Base-by-base conservation (phyloP, 768 basidiomycete species). In the Termitomyces sp. region DNA sequence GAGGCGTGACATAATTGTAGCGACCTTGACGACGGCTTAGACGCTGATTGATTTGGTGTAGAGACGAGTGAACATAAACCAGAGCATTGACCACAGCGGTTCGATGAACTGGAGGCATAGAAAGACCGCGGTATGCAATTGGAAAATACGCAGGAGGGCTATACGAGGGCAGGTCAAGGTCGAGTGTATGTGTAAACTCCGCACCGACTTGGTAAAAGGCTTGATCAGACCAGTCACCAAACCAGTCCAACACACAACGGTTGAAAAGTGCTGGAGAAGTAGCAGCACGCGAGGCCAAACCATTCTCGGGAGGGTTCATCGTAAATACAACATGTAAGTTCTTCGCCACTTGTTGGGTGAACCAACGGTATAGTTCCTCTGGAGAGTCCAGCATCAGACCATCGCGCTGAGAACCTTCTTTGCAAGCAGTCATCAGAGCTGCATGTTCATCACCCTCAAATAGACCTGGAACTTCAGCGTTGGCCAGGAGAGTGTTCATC, bases 381-480 rank as follows among this genome's bases (percentile, higher is more conserved):
- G 90, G 94, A 34, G 95, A 96, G 72, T 98, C 97, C 9, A 99
- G 77, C 93, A 99, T 98, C 30, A 98, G 75, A 11, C 97, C 97
- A 60, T 99, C 97, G 14, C 97, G 85, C 66, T 98, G 95, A n/a
- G 97, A 97, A 5, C 97, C 97, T 71, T 98, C 97, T 68, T 97
- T 98, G 75, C 97, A 98, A 1, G 97, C 94, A 5, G 97, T 98
- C 95, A 98, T 98, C 55, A 99, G 76, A 49, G 95, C 92, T 19
- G 96, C 87, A 68, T 98, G 88, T 67, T 99, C 97, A 64, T 99
- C 97, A n/a, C 97, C 97, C 71, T 99, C 97, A 68, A 99, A 99
- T n/a, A 99, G 80, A 70, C 97, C 97, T 0, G 97, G 97, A n/a
- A 99, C 95, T 70, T 99, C 97, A n/a, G 97, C 97, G 64, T 99